Evolutionary conservation across 257 asterid species (phyloP), one percentile per base, ranked within the genome.

Genomic region (Lavandula angustifolia): DNA sequence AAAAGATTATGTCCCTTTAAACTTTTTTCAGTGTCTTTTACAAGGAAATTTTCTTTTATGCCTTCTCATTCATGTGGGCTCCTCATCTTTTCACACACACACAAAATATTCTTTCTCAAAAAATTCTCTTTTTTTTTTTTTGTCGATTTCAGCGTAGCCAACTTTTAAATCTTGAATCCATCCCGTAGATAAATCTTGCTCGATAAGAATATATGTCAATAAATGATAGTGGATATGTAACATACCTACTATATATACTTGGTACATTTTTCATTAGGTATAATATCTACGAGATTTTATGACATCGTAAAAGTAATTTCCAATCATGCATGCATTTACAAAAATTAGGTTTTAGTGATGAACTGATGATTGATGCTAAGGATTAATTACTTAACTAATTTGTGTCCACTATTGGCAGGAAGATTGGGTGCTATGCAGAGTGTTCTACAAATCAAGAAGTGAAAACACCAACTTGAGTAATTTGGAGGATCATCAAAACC

Each of bases 381-480:
- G 27, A 22, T 22, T 22, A 13, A 5, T 33, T 55, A 8, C 6
- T 3, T 37, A n/a, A 55, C 17, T 27, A 54, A 34, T 64, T 16
- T 65, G 32, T 75, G 62, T 17, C 27, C 5, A 1, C 6, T 0
- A 18, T 66, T 75, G 47, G 32, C 91, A 90, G 96, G 97, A 90
- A 72, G 96, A 90, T 18, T 90, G 97, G 97, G 97, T 90, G 3
- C 69, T 90, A 16, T 87, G 96, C 67, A 81, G 97, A 79, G 97
- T 90, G 61, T 85, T 90, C 37, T 75, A 90, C 82, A 90, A 87
- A 76, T 68, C 79, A 38, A 84, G 83, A 62, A 46, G 69, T 35
- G 92, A 84, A 69, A 82, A 87, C 48, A 73, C 84, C 67, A 64
- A 75, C 12, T 37, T 48, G 3, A 22, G 27, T 22, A 22, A 22